Evolutionary conservation across 1,284 basidiomycete species (phyloP).

Genomic region (Vanrija pseudolonga): DNA sequence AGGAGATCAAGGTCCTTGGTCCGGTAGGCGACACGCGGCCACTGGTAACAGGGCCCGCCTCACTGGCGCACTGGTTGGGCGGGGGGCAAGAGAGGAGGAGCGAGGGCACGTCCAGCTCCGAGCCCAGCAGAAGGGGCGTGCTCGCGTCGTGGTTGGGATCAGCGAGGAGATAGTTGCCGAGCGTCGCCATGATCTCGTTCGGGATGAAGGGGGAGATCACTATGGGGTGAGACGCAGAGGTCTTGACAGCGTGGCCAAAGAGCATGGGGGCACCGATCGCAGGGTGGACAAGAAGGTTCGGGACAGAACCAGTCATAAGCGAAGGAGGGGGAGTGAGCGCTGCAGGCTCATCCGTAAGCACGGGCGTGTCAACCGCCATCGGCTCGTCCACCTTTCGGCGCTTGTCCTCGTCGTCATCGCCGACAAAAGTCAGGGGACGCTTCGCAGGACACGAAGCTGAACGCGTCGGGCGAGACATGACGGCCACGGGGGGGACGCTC

Average conservation of each 20-base stretch:
- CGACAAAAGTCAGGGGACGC: slow-evolving; percentile 18
- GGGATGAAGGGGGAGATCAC: slow-evolving; percentile 58
- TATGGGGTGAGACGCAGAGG: slow-evolving; percentile 76
- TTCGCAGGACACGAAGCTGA: slow-evolving; percentile 42
- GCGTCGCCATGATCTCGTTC: slow-evolving; percentile 28
- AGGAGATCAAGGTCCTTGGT: slow-evolving; percentile 13
- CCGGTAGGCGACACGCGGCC: slow-evolving; percentile 1
- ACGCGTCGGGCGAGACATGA: slow-evolving; percentile 21
- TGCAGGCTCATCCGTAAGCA: slow-evolving; percentile 14
- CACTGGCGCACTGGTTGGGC: slow-evolving; percentile 35
- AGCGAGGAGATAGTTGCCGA: slow-evolving; percentile 32
- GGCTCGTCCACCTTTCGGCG: slow-evolving; percentile 39
- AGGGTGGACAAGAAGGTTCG: slow-evolving; percentile 56
- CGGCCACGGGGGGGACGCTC: background rate
- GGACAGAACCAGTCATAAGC: slow-evolving; percentile 27
- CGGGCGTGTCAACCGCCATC: slow-evolving; percentile 30
- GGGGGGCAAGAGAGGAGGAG: slow-evolving; percentile 57
- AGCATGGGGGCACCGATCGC: slow-evolving; percentile 21
- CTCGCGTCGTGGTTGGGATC: slow-evolving; percentile 12
- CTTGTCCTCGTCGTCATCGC: slow-evolving; percentile 39
- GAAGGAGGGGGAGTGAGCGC: slow-evolving; percentile 2
- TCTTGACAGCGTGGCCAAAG: slow-evolving; percentile 55
- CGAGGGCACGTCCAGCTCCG: slow-evolving; percentile 45
- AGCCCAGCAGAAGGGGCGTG: slow-evolving; percentile 24
- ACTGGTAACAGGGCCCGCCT: slow-evolving; percentile 12